Evolutionary conservation across 768 basidiomycete species (phyloP).

Genomic region (Lentinula aciculospora): DNA sequence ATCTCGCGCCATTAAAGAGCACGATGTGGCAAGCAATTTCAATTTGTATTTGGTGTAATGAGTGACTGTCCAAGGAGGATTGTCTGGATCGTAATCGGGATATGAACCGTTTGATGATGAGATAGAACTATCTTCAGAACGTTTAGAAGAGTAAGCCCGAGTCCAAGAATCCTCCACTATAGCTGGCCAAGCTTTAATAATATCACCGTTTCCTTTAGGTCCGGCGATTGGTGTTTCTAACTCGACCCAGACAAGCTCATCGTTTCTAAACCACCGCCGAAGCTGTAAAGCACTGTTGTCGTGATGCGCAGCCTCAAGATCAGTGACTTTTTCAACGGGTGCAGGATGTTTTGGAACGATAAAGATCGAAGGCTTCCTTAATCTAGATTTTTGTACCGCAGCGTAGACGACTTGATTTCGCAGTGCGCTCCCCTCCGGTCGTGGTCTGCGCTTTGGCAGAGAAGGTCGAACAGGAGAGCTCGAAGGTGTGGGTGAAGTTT

Average conservation of each 20-base stretch:
- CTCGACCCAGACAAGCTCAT: slow-evolving; percentile 69
- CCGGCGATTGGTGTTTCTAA: slow-evolving; percentile 46
- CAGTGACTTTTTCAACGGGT: slow-evolving; percentile 56
- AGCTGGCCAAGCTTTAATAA: slow-evolving; percentile 73
- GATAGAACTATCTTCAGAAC: neutral
- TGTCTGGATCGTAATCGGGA: slow-evolving; percentile 15
- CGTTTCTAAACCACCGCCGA: slow-evolving; percentile 58
- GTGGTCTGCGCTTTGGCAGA: slow-evolving; percentile 8
- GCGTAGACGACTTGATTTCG: slow-evolving; percentile 23
- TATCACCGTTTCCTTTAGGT: slow-evolving; percentile 27
- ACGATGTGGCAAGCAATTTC: slow-evolving; percentile 56
- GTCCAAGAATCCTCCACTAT: slow-evolving; percentile 44
- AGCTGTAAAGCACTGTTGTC: slow-evolving; percentile 33
- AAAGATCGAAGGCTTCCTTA: slow-evolving; percentile 20
- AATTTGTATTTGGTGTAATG: slow-evolving; percentile 66
- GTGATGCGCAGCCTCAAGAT: slow-evolving; percentile 52
- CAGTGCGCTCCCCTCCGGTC: neutral
- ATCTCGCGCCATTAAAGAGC: slow-evolving; percentile 44
- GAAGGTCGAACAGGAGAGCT: slow-evolving; percentile 18
- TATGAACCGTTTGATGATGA: slow-evolving; percentile 3
- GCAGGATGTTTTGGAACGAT: slow-evolving; percentile 36
- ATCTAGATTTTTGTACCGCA: slow-evolving; percentile 30
- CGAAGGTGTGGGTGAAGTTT: slow-evolving; percentile 18
- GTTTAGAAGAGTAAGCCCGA: neutral
- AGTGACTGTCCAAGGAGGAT: slow-evolving; percentile 48